Evolutionary conservation across 768 basidiomycete species (phyloP), one percentile per base, ranked within the genome.

Genomic region (Lepiota venenata): DNA sequence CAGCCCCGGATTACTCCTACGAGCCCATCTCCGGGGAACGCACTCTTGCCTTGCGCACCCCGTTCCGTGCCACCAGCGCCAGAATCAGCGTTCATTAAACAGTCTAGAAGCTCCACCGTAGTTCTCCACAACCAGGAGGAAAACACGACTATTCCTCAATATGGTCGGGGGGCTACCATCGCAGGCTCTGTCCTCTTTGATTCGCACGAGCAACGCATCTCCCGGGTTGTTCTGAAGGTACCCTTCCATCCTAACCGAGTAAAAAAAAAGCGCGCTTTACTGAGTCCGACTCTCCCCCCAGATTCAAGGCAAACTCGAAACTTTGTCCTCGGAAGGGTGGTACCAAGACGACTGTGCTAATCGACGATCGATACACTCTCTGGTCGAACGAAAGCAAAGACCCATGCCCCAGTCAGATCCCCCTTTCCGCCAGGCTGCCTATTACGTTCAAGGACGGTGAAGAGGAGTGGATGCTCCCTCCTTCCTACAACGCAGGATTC

Each of bases 1-100:
- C 79, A 22, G 74, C 78, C 1, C 87, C 87, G 1, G 63, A 69
- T 7, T 89, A 88, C 62, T 83, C 87, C 45, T 74, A 65, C 35
- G 75, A 76, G 22, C 84, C 80, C 32, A 64, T 73, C 3, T 69
- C 66, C 2, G 81, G 76, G 22, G 86, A 88, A 59, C 69, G 71
- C 50, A 71, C 72, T 15, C 76, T 88, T 7, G 77, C 81, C 39
- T n/a, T 74, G 72, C 41, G 78, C 82, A 0, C 80, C 75, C 6
- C 65, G 67, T 20, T 54, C 60, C 29, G 50, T 37, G 46, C 65
- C 63, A 2, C 47, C 62, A 0, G 49, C 54, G 37, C 71, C 73
- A n/a, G 72, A 70, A 2, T 76, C 76, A 11, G 66, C 70, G 2
- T 80, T 73, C 60, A 67, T 71, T 29, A 75, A 69, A 52, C 71